These are phyloP conservation scores for Clarireedia paspali DNA, from an alignment of 2,329 filamentous ascomycete species.

Conservation along the genomic window DNA sequence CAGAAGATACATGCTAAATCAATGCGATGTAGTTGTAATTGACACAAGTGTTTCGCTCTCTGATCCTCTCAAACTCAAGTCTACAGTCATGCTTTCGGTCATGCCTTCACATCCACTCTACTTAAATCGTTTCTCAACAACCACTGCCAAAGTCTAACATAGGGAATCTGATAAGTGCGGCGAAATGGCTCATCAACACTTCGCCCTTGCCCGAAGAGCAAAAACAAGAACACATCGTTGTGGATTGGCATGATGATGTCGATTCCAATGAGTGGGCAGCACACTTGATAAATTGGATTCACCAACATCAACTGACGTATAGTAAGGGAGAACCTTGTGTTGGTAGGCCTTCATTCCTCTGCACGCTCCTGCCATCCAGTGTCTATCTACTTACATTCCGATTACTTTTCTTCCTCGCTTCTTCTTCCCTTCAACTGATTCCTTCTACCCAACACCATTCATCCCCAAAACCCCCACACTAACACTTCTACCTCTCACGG, in stretches of 20 bases:
- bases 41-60: too few relatives aligned
- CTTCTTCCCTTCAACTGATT: not conserved
- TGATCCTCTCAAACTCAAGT: too few relatives aligned
- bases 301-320: not conserved
- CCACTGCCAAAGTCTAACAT: not conserved
- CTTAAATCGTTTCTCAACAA: too few relatives aligned
- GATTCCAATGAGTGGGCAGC: constrained; percentile 16
- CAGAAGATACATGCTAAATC: too few relatives aligned
- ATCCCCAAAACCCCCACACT: not conserved
- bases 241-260: constrained; percentile 16
- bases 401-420: too few relatives aligned
- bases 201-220: constrained; percentile 9
- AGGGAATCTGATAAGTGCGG: constrained; percentile 5
- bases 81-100: too few relatives aligned
- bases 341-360: constrained; percentile 10
- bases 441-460: not conserved
- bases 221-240: constrained; percentile 8
- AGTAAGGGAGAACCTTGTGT: constrained; percentile 12
- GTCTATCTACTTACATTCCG: too few relatives aligned
- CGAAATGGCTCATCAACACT: constrained; percentile 3
- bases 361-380: not conserved
- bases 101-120: too few relatives aligned
- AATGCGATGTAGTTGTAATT: too few relatives aligned
- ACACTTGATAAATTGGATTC: constrained; percentile 5
- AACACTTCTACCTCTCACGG: constrained; percentile 13